phyloP scores from a whole-genome alignment of 1,284 basidiomycete genomes.

The Moniliella sp. region DNA sequence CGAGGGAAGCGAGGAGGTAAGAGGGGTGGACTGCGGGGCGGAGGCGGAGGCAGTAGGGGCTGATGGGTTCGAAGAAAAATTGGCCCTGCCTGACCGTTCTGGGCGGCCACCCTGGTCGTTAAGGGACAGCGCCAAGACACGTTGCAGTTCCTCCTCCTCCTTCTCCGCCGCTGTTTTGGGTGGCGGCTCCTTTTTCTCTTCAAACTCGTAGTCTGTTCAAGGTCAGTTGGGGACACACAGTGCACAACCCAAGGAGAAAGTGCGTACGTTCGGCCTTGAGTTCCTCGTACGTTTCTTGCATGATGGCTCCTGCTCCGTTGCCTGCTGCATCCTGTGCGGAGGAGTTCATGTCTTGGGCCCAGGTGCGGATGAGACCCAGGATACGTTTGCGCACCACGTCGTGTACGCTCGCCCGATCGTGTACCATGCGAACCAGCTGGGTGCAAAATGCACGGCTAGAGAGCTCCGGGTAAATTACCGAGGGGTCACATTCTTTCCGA shows the following conservation, averaged over 20 bases:
- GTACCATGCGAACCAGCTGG: slow-evolving; percentile 60
- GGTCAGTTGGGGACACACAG: too few relatives aligned
- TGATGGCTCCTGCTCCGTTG: slow-evolving; percentile 50
- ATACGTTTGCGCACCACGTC: slow-evolving; percentile 63
- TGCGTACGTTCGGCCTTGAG: slow-evolving; percentile 39
- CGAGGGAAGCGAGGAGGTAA: too few relatives aligned
- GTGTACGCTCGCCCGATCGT: slow-evolving; percentile 68
- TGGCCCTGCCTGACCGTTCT: too few relatives aligned
- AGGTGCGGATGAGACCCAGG: slow-evolving; percentile 53
- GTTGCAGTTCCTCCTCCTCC: slow-evolving; percentile 29
- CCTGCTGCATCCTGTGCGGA: background rate
- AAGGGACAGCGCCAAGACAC: slow-evolving; percentile 24
- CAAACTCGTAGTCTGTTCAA: too few relatives aligned
- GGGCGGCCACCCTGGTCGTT: slow-evolving; percentile 23
- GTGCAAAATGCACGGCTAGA: slow-evolving; percentile 73
- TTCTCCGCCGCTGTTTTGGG: background rate
- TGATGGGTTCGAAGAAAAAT: too few relatives aligned
- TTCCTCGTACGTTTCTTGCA: slow-evolving; percentile 67
- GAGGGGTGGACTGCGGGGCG: too few relatives aligned
- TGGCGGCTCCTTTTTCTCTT: too few relatives aligned
- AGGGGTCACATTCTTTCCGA: slow-evolving; percentile 63
- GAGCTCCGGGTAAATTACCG: slow-evolving; percentile 64
- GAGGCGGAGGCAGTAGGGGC: too few relatives aligned
- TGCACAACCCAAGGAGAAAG: too few relatives aligned
- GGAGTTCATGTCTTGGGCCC: slow-evolving; percentile 48